Percentiles rank a stretch among this genome's conserved stretches.
Conservation (phyloP, 371 early-diverging fungal species). For the Chytridiales sp. region DNA sequence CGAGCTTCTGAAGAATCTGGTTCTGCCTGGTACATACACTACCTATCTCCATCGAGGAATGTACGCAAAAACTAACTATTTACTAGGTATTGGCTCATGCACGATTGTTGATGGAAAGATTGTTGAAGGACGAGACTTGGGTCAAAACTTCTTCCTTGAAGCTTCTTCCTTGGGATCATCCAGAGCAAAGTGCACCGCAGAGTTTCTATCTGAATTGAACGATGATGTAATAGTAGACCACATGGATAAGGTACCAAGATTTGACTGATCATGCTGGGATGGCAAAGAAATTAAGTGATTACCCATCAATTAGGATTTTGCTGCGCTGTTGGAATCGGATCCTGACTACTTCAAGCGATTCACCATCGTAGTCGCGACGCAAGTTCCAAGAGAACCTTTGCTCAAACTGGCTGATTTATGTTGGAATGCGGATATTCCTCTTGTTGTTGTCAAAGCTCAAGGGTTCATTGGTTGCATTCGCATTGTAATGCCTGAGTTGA, state of each 20-base stretch:
- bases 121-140: conserved; percentile 68
- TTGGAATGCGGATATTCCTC: conserved; percentile 55
- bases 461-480: conserved; percentile 71
- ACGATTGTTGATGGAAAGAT: conserved; percentile 73
- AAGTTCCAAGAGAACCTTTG: conserved; percentile 58
- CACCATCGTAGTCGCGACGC: conserved; percentile 71
- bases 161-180: conserved; percentile 58
- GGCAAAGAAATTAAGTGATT: neutral
- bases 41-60: neutral
- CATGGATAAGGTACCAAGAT: conserved; percentile 48
- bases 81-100: conserved; percentile 83
- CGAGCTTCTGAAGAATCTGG: conserved; percentile 90
- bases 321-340: conserved; percentile 48
- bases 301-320: neutral
- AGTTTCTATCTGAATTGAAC: conserved; percentile 81
- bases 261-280: neutral
- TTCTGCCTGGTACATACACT: conserved; percentile 77
- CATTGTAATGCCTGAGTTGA: conserved; percentile 72
- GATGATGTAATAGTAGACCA: conserved; percentile 71
- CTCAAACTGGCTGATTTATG: conserved; percentile 61
- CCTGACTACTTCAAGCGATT: conserved; percentile 68
- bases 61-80: neutral
- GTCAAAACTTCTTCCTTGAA: conserved; percentile 88
- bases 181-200: conserved; percentile 64
- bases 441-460: conserved; percentile 67